Evolutionary conservation across 768 basidiomycete species (phyloP).

Genomic region (Hericium coralloides): DNA sequence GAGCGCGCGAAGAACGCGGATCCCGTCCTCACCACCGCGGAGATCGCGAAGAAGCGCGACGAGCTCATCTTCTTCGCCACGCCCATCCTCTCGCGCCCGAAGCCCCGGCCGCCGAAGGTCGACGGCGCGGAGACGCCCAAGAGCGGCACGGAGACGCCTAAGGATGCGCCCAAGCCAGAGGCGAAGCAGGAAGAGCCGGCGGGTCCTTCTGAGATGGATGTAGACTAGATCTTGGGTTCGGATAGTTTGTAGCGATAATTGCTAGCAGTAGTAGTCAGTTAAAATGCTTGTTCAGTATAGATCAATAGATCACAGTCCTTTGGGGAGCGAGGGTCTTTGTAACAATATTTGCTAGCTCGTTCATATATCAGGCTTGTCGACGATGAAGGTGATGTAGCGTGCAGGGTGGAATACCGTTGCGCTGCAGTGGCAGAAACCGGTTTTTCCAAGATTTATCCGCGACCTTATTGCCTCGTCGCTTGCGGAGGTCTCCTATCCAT

Average conservation of each 20-base stretch:
- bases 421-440: too few species aligned
- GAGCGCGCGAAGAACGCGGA: constrained; percentile 88
- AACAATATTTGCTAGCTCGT: too few species aligned
- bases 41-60: constrained; percentile 87
- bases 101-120: constrained; percentile 74
- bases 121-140: constrained; percentile 70
- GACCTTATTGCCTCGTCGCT: too few species aligned
- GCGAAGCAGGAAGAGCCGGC: neutral
- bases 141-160: constrained; percentile 49
- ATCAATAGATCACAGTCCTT: neutral
- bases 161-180: constrained; percentile 24
- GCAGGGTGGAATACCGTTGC: too few species aligned
- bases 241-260: constrained; percentile 4
- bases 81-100: constrained; percentile 86
- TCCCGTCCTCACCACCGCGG: constrained; percentile 69
- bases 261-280: neutral
- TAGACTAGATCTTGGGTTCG: constrained; percentile 44
- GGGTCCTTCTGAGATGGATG: constrained; percentile 68
- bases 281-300: neutral
- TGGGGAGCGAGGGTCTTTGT: too few species aligned
- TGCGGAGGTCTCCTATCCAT: too few species aligned
- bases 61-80: constrained; percentile 86
- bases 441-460: too few species aligned
- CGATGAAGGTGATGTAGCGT: too few species aligned
- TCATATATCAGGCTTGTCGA: too few species aligned